Evolutionary conservation across 179 eudicot genomes (phyloP).

Genomic region (Silene coronaria): DNA sequence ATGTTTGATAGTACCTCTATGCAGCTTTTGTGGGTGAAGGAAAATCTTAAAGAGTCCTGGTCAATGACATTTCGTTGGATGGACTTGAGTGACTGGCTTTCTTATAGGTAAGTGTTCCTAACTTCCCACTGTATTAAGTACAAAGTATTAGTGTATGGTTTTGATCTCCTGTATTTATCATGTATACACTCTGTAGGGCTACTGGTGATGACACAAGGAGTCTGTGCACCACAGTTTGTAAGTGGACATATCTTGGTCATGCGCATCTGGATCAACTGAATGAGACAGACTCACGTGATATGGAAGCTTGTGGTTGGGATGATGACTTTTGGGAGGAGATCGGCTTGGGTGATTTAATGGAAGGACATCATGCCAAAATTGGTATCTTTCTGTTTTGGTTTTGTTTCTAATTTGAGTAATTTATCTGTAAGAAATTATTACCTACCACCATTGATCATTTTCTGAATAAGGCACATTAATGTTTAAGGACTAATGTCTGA

Average conservation of each 20-base stretch:
- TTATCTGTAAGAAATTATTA: background rate
- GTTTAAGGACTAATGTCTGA: background rate
- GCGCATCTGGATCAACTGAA: conserved; percentile 76
- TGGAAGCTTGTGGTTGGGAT: conserved; percentile 99
- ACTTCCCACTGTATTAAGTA: background rate
- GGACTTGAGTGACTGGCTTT: conserved; percentile 98
- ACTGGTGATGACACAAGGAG: conserved; percentile 98
- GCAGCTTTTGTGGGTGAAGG: conserved; percentile 98
- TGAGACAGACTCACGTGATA: conserved; percentile 59
- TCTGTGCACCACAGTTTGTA: conserved; percentile 94
- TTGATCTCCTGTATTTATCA: background rate
- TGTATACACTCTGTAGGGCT: conserved; percentile 50
- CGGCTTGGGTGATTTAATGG: conserved; percentile 88
- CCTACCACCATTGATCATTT: background rate
- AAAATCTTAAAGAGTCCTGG: conserved; percentile 93
- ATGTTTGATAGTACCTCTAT: conserved; percentile 18
- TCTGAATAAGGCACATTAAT: background rate
- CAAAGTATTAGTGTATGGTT: background rate
- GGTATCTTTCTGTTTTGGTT: conserved; percentile 38
- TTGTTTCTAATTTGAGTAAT: background rate
- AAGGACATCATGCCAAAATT: conserved; percentile 94
- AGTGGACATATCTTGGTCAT: conserved; percentile 99
- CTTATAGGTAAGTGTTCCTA: conserved; percentile 57
- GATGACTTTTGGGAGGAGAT: conserved; percentile 98
- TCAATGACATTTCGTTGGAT: conserved; percentile 96